Evolutionary conservation across 495 filamentous ascomycete species (phyloP).

Genomic region (Chaetomidium leptoderma): DNA sequence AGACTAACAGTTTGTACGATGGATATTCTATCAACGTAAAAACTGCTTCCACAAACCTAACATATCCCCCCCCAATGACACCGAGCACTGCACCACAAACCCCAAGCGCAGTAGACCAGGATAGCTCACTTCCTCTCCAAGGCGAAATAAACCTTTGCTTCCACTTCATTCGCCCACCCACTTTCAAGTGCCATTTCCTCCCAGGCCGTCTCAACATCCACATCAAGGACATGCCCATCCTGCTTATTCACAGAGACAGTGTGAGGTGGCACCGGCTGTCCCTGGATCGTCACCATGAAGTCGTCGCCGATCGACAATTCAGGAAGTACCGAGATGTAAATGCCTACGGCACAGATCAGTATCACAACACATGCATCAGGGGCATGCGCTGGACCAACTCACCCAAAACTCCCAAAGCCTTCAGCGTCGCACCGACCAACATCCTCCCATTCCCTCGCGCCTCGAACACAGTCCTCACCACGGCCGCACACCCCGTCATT

Average conservation of each 20-base stretch:
- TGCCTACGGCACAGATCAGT: conserved; percentile 40
- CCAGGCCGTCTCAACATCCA: conserved; percentile 79
- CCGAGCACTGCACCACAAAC: no score
- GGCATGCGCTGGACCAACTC: conserved; percentile 26
- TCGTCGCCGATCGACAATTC: conserved; percentile 56
- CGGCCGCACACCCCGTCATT: conserved; percentile 82
- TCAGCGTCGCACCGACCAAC: conserved; percentile 61
- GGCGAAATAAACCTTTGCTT: conserved; percentile 60
- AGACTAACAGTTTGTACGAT: no score
- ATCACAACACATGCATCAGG: background rate
- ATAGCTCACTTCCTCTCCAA: conserved; percentile 14
- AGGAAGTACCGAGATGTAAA: conserved; percentile 66
- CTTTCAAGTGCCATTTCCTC: conserved; percentile 62
- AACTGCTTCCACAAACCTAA: no score
- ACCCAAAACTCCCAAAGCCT: conserved; percentile 77
- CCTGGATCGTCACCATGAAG: conserved; percentile 74
- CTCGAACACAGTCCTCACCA: conserved; percentile 55
- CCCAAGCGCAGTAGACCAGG: background rate
- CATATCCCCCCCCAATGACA: no score
- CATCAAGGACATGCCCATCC: conserved; percentile 59
- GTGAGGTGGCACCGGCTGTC: conserved; percentile 58
- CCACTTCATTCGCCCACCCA: conserved; percentile 82
- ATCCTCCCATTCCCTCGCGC: conserved; percentile 57
- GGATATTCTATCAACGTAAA: no score
- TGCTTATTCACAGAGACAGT: conserved; percentile 58